Percentiles rank a stretch among this genome's conserved stretches.
phyloP scores from a whole-genome alignment of 345 rosid genomes.

The Lepidium sativum region DNA sequence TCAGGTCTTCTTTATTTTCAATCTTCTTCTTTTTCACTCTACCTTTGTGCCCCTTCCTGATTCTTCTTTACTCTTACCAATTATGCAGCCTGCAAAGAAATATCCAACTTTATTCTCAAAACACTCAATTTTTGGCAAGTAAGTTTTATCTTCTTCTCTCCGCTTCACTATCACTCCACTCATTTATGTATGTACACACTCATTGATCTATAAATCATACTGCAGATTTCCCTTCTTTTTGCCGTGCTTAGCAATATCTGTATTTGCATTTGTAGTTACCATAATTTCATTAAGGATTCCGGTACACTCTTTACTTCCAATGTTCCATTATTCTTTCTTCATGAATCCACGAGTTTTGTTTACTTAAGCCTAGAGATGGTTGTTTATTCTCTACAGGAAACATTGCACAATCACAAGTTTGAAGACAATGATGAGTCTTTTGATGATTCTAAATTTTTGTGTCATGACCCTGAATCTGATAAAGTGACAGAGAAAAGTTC shows the following conservation, averaged over 20 bases:
- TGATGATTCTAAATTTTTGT: constrained; percentile 40
- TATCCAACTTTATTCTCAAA: constrained; percentile 58
- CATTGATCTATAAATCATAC: constrained; percentile 1
- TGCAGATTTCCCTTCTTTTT: constrained; percentile 83
- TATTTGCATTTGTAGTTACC: constrained; percentile 52
- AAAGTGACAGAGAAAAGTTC: constrained; percentile 22
- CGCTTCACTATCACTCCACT: not conserved
- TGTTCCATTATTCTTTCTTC: not conserved
- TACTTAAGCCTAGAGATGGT: constrained; percentile 5
- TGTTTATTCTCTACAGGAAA: constrained; percentile 40
- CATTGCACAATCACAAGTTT: constrained; percentile 52
- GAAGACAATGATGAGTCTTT: constrained; percentile 23
- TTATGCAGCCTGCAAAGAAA: constrained; percentile 74
- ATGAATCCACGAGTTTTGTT: too few relatives aligned
- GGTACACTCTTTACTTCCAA: constrained; percentile 30
- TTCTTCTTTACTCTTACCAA: not conserved
- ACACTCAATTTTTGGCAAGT: constrained; percentile 70
- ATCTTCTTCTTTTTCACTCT: not conserved
- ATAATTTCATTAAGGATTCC: constrained; percentile 60
- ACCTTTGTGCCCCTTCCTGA: not conserved
- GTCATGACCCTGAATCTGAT: constrained; percentile 22
- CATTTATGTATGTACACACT: not conserved
- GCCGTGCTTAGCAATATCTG: constrained; percentile 56
- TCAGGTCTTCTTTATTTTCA: constrained; percentile 50
- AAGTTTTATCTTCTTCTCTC: not conserved